Base-by-base conservation (phyloP, 2,329 filamentous ascomycete genomes). In the Sphaerulina musiva region DNA sequence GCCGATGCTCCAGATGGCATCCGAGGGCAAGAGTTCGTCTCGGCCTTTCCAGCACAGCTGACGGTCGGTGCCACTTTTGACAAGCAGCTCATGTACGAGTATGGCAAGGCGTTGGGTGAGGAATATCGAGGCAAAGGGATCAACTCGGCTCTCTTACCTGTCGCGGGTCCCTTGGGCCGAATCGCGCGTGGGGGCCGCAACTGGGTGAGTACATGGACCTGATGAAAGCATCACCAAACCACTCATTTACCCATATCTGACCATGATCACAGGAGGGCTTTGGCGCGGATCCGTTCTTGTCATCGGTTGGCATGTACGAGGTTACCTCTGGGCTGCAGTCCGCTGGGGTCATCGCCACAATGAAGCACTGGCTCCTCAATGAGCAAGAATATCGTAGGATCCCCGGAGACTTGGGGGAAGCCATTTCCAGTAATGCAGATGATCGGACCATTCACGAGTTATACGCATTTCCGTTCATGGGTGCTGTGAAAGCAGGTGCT, bases 1-100 rank as follows among this genome's bases (percentile, higher is more conserved):
- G 52, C 54, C 5, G 64, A 66, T 50, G 54, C 59, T n/a, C 58
- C 58, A n/a, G 56, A 60, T 38, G 87, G 88, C 1, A 76, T 93
- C 11, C 80, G 86, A 29, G 80, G 81, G n/a, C 82, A 85, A 1
- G 86, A 90, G 59, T 82, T 87, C 56, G 82, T 84, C 49, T 90
- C 86, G 0, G 86, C 82, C 0, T 93, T 92, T 62, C 87, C 88
- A 0, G 79, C 86, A 7, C 87, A 87, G n/a, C 87, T 92, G 61
- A 89, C 61, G 3, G 65, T 71, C 1, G 74, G 70, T 3, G 69
- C 72, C 6, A 66, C 70, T 0, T 84, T 81, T 79, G 79, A 83
- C 55, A 72, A 69, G 49, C 73, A 75, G 10, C 65, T 83, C 43
- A 76, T 80, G 0, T 76, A 80, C 49, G 68, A 73, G n/a, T 70